Conservation (phyloP, 257 asterid genomes). For the Penstemon barbatus region DNA sequence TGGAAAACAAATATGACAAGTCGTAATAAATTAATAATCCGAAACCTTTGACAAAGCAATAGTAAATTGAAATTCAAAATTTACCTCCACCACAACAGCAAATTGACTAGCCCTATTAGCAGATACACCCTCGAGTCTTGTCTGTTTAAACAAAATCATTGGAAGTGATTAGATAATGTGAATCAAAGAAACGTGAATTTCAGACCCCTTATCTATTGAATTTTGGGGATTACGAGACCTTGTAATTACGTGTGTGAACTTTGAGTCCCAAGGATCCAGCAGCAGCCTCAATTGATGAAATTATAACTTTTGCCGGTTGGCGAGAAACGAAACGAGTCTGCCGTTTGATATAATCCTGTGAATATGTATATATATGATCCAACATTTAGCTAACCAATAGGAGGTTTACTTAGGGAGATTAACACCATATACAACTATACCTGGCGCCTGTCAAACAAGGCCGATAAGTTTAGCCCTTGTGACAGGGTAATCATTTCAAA, state of each 20-base stretch:
- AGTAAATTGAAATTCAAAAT: slow-evolving; percentile 18
- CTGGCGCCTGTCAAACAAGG: slow-evolving; percentile 94
- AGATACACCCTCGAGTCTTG: slow-evolving; percentile 82
- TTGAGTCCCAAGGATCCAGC: slow-evolving; percentile 81
- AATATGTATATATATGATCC: slow-evolving; percentile 17
- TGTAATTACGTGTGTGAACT: slow-evolving; percentile 76
- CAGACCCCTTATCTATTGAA: background rate
- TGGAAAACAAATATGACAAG: slow-evolving; percentile 4
- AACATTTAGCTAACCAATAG: slow-evolving; percentile 15
- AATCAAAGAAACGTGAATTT: background rate
- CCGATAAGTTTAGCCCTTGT: slow-evolving; percentile 91
- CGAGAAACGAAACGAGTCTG: slow-evolving; percentile 98
- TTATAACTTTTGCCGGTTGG: slow-evolving; percentile 71
- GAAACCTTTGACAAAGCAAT: slow-evolving; percentile 12
- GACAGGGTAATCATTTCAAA: slow-evolving; percentile 98
- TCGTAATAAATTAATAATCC: background rate
- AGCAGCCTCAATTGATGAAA: slow-evolving; percentile 72
- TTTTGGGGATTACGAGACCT: slow-evolving; percentile 46
- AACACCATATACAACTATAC: slow-evolving; percentile 35
- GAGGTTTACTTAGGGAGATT: background rate
- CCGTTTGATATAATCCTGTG: slow-evolving; percentile 76
- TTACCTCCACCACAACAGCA: slow-evolving; percentile 94
- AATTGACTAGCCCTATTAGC: slow-evolving; percentile 65
- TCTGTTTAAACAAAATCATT: slow-evolving; percentile 47
- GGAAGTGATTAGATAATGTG: slow-evolving; percentile 23